Evolutionary conservation across 2,329 filamentous ascomycete species (phyloP).

Genomic region (Chrysosporium queenslandicum): DNA sequence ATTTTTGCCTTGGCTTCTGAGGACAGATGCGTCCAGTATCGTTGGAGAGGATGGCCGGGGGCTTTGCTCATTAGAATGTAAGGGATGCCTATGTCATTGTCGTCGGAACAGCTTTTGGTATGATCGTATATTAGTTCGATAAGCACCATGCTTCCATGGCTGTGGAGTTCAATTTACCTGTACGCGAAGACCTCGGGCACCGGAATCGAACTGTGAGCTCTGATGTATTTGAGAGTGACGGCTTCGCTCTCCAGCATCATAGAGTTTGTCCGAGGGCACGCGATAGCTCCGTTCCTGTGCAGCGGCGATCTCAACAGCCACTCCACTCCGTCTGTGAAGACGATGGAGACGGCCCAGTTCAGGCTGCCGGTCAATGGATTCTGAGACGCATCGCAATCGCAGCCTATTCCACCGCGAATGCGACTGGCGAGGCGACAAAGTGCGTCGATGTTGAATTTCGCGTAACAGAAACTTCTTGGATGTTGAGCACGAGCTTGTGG

Average conservation of each 20-base stretch:
- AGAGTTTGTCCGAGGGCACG: constrained; percentile 13
- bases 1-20: constrained; percentile 21
- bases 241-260: constrained; percentile 21
- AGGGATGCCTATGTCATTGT: constrained; percentile 26
- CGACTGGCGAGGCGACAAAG: neutral
- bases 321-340: constrained; percentile 25
- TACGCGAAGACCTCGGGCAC: constrained; percentile 25
- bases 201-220: constrained; percentile 24
- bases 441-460: neutral
- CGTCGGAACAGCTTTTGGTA: neutral
- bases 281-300: neutral
- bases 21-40: neutral
- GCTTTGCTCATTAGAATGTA: constrained; percentile 30
- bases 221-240: constrained; percentile 25
- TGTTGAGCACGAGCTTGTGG: neutral
- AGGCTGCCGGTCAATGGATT: constrained; percentile 23
- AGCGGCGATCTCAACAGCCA: constrained; percentile 26
- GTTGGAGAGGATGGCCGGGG: constrained; percentile 20
- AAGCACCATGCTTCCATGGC: neutral
- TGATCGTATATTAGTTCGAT: neutral
- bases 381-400: constrained; percentile 19
- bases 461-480: neutral
- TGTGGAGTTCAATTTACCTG: constrained; percentile 15
- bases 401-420: neutral
- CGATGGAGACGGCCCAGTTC: constrained; percentile 26